Percentiles rank a stretch among this genome's conserved stretches.
Conservation (phyloP, 192 early-diverging fungal genomes). For the Dispira simplex region DNA sequence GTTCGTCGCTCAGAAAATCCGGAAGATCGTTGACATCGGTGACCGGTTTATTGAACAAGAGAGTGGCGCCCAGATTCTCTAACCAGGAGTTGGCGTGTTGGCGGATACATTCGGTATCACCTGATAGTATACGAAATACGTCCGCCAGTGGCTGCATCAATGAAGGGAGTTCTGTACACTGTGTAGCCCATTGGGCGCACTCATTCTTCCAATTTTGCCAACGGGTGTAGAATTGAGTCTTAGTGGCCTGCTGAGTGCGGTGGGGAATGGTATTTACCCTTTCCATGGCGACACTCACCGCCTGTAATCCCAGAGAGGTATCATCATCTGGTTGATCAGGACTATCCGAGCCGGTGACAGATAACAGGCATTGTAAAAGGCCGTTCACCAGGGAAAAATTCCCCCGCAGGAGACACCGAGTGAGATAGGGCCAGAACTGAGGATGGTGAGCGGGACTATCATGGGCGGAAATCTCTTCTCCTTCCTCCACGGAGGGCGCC, state of each 20-base stretch:
- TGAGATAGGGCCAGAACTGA: slow-evolving; percentile 21
- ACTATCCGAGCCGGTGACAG: not conserved
- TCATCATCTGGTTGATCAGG: not conserved
- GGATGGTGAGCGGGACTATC: slow-evolving; percentile 4
- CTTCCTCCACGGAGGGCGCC: slow-evolving; percentile 19
- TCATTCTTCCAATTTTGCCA: slow-evolving; percentile 22
- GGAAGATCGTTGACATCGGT: slow-evolving; percentile 14
- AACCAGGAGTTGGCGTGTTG: slow-evolving; percentile 27
- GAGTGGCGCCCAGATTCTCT: slow-evolving; percentile 30
- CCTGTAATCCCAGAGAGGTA: not conserved
- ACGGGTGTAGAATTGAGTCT: slow-evolving; percentile 14
- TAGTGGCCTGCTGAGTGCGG: slow-evolving; percentile 22
- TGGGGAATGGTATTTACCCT: slow-evolving; percentile 6
- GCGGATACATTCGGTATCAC: slow-evolving; percentile 24
- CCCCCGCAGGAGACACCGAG: slow-evolving; percentile 20
- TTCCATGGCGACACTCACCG: slow-evolving; percentile 18
- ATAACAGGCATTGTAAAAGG: slow-evolving; percentile 16
- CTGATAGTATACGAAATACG: slow-evolving; percentile 19
- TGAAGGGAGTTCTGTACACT: slow-evolving; percentile 13
- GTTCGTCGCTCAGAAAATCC: slow-evolving; percentile 6
- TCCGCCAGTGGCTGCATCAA: slow-evolving; percentile 12
- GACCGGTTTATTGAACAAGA: slow-evolving; percentile 35
- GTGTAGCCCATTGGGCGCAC: slow-evolving; percentile 12
- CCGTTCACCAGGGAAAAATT: slow-evolving; percentile 18
- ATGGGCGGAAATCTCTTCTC: slow-evolving; percentile 10